Evolutionary conservation across 441 rosid species (phyloP), one percentile per base, ranked within the genome.

Genomic region (Pelargonium cotyledonis): DNA sequence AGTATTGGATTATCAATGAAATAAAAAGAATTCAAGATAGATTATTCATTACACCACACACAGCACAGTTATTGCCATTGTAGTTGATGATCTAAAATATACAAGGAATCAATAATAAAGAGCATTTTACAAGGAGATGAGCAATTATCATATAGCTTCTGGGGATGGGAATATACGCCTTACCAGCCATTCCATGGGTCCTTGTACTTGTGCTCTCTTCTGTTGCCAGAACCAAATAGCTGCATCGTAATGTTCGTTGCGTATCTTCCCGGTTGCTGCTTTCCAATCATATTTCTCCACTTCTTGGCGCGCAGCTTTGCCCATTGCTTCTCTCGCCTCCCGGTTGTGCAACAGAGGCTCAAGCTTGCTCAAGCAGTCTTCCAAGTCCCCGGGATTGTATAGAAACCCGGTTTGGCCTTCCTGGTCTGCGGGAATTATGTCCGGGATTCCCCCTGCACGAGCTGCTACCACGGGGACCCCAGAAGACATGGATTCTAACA

Each of bases 191-290:
- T 83, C 89, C 44, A 94, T 1, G 9, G 97, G 99, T 71, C 90
- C 83, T 21, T 84, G 73, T 11, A 91, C 79, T 80, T 86, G 86
- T 4, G 86, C 85, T 79, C 91, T 86, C 81, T 87, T 86, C 86
- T 83, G 85, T 71, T 84, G 80, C 99, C 99, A 94, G 86, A 91
- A 94, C 97, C 99, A 94, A 63, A 94, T 94, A 61, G 99, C 99
- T 6, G 96, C 96, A 51, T 85, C 85, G 78, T 94, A 94, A 46
- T 94, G 96, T 77, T 94, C 97, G 0, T 91, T 89, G 35, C 98
- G 91, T 66, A 91, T 91, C 77, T 73, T 88, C 49, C 80, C 83
- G 0, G 97, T 94, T 49, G 98, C 97, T 8, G 98, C 98, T 79
- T 76, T 88, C 98, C 98, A 94, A 15, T 89, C 96, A 43, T 91